Base-by-base conservation (phyloP, 2,329 filamentous ascomycete species). In the Gnomoniopsis smithogilvyi region DNA sequence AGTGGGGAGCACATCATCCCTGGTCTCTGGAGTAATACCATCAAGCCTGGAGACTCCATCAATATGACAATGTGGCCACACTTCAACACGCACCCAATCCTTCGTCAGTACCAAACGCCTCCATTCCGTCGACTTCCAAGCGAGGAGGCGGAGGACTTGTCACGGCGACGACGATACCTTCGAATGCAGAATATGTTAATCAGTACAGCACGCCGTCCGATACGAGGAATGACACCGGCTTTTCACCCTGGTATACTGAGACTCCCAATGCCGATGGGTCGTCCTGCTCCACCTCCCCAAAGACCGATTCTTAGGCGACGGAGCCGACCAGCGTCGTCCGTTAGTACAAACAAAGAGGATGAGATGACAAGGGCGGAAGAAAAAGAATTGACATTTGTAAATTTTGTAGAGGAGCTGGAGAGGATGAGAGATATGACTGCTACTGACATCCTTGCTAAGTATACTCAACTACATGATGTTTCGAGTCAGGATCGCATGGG, bases 11-110 rank as follows among this genome's bases (percentile, higher is more conserved):
- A n/a, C 15, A 46, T 60, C 1, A 22, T 57, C 11, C 53, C 58
- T 14, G 41, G 49, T 10, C 54, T 60, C 7, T 60, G 58, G 58
- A 36, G 8, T 19, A 26, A 41, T 2, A 60, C 43, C 11, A 36
- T 60, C 33, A 57, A 51, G 49, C 58, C 58, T 2, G 58, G 54
- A 19, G 50, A 41, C n/a, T 10, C n/a, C n/a, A 36, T 60, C 12
- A 45, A n/a, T 7, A 60, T 60, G 58, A 46, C 7, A 2, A 56
- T 60, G 54, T 46, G 54, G 43, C 54, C 47, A 3, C 3, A 48
- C 14, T 21, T 12, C 19, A n/a, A 11, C 21, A 26, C 7, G 6
- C 21, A 12, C 46, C 45, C 49, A 3, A 3, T 51, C 6, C 26
- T 19, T 24, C 21, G 19, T 6, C 17, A 34, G 2, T 51, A 56